Percentiles rank a stretch among this genome's conserved stretches.
phyloP scores from a whole-genome alignment of 208 protist genomes.

The Crithidia fasciculata region DNA sequence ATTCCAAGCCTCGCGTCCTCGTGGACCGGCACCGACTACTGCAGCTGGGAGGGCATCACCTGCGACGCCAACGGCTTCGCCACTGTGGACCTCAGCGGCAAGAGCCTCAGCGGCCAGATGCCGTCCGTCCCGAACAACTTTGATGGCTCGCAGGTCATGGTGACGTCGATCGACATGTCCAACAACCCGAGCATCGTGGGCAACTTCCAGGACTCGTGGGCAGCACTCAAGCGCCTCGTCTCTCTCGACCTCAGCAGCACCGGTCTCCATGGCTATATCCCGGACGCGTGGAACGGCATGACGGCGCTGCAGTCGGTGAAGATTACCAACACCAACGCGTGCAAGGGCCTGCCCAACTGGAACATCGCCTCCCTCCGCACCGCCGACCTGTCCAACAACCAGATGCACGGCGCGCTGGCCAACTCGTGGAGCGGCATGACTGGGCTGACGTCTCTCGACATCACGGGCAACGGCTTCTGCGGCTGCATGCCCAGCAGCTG shows the following conservation, averaged over 20 bases:
- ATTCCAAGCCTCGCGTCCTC: not conserved
- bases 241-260: slow-evolving; percentile 18
- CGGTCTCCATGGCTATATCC: not conserved
- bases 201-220: slow-evolving; percentile 9
- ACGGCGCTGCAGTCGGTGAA: not conserved
- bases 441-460: slow-evolving; percentile 1
- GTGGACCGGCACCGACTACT: slow-evolving; percentile 17
- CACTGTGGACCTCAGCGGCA: slow-evolving; percentile 19
- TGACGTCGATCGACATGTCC: slow-evolving; percentile 2
- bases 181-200: slow-evolving; percentile 15
- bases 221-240: not conserved
- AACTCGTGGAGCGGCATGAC: not conserved
- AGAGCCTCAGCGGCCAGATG: slow-evolving; percentile 14
- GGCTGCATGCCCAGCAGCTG: slow-evolving; percentile 8
- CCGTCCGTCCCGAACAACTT: not conserved
- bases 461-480: slow-evolving; percentile 6
- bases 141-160: not conserved
- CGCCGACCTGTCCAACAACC: not conserved
- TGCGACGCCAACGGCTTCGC: slow-evolving; percentile 12
- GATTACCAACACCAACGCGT: not conserved
- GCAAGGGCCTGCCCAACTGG: not conserved
- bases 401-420: slow-evolving; percentile 9
- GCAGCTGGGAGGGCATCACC: slow-evolving; percentile 20
- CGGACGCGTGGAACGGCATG: slow-evolving; percentile 23
- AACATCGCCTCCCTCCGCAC: not conserved